These are phyloP conservation scores for Xylaria hypoxylon DNA, from an alignment of 2,329 filamentous ascomycete genomes.

Conservation along the genomic window DNA sequence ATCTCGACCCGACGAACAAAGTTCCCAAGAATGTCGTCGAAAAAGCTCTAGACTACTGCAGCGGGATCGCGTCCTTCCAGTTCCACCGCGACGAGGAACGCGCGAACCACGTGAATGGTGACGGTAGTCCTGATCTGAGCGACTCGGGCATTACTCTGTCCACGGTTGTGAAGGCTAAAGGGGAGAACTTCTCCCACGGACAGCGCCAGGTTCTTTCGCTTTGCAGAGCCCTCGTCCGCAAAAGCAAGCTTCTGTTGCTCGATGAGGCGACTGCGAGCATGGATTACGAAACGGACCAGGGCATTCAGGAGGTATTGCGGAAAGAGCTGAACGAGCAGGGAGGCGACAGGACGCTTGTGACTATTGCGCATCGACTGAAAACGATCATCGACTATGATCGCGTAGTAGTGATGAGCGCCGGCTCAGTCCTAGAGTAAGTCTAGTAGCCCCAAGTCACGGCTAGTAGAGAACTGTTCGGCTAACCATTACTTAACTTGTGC, in stretches of 20 bases:
- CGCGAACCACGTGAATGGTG: constrained; percentile 42
- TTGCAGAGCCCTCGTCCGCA: constrained; percentile 65
- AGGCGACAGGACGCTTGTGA: constrained; percentile 64
- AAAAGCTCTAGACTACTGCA: constrained; percentile 71
- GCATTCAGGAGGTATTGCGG: constrained; percentile 66
- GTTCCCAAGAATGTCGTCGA: constrained; percentile 65
- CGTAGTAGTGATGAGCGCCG: constrained; percentile 67
- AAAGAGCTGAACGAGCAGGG: constrained; percentile 60
- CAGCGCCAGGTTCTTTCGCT: constrained; percentile 70
- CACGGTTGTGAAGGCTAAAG: constrained; percentile 63
- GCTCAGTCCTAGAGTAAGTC: constrained; percentile 64
- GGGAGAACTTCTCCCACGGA: constrained; percentile 68
- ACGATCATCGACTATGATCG: constrained; percentile 71
- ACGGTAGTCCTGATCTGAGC: constrained; percentile 33
- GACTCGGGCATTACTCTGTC: constrained; percentile 55
- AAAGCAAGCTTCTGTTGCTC: constrained; percentile 66
- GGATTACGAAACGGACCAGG: constrained; percentile 68
- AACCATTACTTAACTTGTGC: constrained; percentile 20
- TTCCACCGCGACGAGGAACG: constrained; percentile 42
- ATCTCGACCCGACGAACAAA: constrained; percentile 73
- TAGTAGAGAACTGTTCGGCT: constrained; percentile 23
- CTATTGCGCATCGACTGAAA: constrained; percentile 67
- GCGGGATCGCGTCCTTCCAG: constrained; percentile 63
- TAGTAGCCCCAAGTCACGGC: not conserved
- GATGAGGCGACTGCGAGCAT: constrained; percentile 71